These are phyloP conservation scores for Pseudopithomyces chartarum DNA, from an alignment of 2,329 filamentous ascomycete species.

Conservation along the genomic window DNA sequence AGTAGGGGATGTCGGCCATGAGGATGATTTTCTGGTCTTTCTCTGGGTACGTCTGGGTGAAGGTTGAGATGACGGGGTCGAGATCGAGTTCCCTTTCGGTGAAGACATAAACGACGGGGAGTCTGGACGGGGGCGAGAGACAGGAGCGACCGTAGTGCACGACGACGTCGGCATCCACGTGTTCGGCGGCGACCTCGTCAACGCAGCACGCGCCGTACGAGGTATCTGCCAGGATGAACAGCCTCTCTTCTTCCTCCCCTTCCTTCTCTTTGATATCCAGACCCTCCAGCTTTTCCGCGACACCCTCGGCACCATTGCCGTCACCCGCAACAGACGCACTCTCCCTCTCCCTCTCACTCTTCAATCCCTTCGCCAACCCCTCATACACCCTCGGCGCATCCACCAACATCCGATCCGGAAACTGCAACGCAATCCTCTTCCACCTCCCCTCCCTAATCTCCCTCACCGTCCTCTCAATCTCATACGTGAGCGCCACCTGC, in stretches of 20 bases:
- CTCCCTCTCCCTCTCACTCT: conserved; percentile 25
- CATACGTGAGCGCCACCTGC: conserved; percentile 78
- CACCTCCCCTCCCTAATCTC: conserved; percentile 77
- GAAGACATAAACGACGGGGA: conserved; percentile 91
- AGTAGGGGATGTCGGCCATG: conserved; percentile 89
- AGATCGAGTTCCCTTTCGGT: conserved; percentile 73
- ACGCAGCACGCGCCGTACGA: conserved; percentile 98
- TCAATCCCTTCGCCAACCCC: conserved; percentile 61
- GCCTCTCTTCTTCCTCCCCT: conserved; percentile 48
- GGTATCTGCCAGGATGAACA: conserved; percentile 92
- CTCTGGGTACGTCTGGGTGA: conserved; percentile 71
- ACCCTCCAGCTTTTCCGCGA: conserved; percentile 21
- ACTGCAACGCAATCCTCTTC: conserved; percentile 85
- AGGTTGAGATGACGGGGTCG: conserved; percentile 62
- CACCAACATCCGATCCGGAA: conserved; percentile 88
- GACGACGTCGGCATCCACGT: conserved; percentile 86
- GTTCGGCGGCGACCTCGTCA: conserved; percentile 94
- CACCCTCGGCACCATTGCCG: conserved; percentile 14
- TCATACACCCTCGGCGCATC: conserved; percentile 83
- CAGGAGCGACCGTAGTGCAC: conserved; percentile 95
- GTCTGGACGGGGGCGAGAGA: conserved; percentile 82
- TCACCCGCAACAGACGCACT: conserved; percentile 7
- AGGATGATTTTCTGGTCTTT: conserved; percentile 70
- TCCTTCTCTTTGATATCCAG: conserved; percentile 17
- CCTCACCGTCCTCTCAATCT: conserved; percentile 76